Evolutionary conservation across 2,329 filamentous ascomycete genomes (phyloP).

Genomic region (Cytospora paraplurivora): DNA sequence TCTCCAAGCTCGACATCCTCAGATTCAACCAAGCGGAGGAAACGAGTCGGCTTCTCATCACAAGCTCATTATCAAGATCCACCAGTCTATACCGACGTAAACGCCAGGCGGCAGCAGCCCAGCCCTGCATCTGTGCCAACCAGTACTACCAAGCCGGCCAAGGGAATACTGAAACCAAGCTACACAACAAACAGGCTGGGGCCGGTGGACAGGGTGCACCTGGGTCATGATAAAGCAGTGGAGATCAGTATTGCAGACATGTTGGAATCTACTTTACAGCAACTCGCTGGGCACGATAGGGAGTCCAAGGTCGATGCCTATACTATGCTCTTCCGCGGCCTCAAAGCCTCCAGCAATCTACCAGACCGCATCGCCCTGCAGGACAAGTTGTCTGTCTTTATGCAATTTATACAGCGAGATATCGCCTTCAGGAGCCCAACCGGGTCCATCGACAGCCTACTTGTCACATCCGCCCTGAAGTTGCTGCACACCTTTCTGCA

Average conservation of each 20-base stretch:
- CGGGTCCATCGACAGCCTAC: constrained; percentile 63
- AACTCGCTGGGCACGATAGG: constrained; percentile 74
- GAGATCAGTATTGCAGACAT: constrained; percentile 70
- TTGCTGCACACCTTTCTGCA: constrained; percentile 77
- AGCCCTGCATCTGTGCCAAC: constrained; percentile 44
- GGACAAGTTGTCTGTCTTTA: constrained; percentile 75
- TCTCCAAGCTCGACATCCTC: constrained; percentile 46
- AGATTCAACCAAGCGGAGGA: constrained; percentile 49
- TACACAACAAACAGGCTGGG: constrained; percentile 50
- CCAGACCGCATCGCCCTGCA: constrained; percentile 73
- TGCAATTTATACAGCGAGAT: constrained; percentile 83
- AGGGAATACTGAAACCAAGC: constrained; percentile 78
- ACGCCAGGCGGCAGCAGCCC: constrained; percentile 43
- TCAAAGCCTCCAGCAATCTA: constrained; percentile 81
- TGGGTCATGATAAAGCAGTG: constrained; percentile 39
- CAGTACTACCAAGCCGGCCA: constrained; percentile 50
- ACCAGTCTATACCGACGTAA: constrained; percentile 46
- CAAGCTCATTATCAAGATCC: constrained; percentile 60
- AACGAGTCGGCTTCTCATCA: constrained; percentile 60
- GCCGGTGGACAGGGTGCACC: constrained; percentile 46
- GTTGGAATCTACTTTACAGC: constrained; percentile 81
- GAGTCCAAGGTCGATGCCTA: constrained; percentile 83
- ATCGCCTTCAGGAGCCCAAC: constrained; percentile 62
- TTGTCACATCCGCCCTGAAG: constrained; percentile 77
- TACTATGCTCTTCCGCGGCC: constrained; percentile 70